Percentiles rank a stretch among this genome's conserved stretches.
phyloP scores from a whole-genome alignment of 164 flowering plant genomes.

The Buxus sempervirens region DNA sequence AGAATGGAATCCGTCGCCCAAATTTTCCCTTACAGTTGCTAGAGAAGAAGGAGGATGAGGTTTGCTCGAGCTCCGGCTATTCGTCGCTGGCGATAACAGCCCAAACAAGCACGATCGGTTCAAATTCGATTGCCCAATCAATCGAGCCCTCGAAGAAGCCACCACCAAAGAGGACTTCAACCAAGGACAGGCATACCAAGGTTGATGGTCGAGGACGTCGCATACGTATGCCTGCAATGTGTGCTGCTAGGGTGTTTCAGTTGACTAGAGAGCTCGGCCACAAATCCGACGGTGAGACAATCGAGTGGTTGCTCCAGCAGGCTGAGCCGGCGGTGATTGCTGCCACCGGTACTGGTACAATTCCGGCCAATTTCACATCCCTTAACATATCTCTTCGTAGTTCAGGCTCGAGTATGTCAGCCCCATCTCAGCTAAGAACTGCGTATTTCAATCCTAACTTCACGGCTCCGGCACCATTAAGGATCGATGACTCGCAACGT shows the following conservation, averaged over 20 bases:
- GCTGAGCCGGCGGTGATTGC: slow-evolving; percentile 85
- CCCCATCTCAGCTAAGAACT: slow-evolving; percentile 42
- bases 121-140: slow-evolving; percentile 9
- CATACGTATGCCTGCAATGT: slow-evolving; percentile 82
- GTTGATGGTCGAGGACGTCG: slow-evolving; percentile 88
- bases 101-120: slow-evolving; percentile 12
- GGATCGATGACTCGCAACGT: slow-evolving; percentile 25
- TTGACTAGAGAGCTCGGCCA: slow-evolving; percentile 71
- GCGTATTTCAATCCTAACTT: slow-evolving; percentile 37
- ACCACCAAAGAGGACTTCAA: slow-evolving; percentile 54
- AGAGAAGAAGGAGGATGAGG: slow-evolving; percentile 46
- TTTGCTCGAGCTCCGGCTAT: slow-evolving; percentile 31
- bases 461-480: slow-evolving; percentile 21
- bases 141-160: slow-evolving; percentile 36
- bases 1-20: slow-evolving; percentile 43
- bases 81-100: slow-evolving; percentile 20
- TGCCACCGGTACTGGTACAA: slow-evolving; percentile 85
- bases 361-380: slow-evolving; percentile 76
- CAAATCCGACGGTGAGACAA: slow-evolving; percentile 81
- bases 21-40: slow-evolving; percentile 72
- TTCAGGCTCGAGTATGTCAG: slow-evolving; percentile 61
- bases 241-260: slow-evolving; percentile 85
- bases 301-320: slow-evolving; percentile 79
- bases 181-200: slow-evolving; percentile 77
- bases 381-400: slow-evolving; percentile 67